Evolutionary conservation across 345 rosid species (phyloP).

Genomic region (Diplotaxis tenuifolia): DNA sequence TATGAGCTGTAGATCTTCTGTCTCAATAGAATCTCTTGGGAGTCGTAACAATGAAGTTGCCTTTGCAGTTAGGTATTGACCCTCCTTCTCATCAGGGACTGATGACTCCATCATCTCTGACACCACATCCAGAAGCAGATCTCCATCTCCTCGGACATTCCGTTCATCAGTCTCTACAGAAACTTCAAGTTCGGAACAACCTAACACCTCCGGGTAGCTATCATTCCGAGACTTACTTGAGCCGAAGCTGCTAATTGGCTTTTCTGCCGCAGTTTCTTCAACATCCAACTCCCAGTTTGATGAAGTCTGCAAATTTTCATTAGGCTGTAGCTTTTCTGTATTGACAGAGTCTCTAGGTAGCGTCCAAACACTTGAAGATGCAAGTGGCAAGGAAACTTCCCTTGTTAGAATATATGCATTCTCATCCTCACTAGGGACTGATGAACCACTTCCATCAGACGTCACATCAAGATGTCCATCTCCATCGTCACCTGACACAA

Average conservation of each 20-base stretch:
- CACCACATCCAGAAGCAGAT: conserved; percentile 34
- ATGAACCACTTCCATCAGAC: conserved; percentile 42
- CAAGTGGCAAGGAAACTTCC: conserved; percentile 38
- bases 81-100: conserved; percentile 37
- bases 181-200: conserved; percentile 24
- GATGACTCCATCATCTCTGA: conserved; percentile 38
- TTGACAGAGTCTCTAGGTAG: conserved; percentile 26
- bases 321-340: conserved; percentile 25
- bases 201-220: conserved; percentile 7
- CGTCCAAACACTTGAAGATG: conserved; percentile 7
- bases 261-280: conserved; percentile 14
- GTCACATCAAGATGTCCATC: conserved; percentile 37
- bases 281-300: conserved; percentile 7
- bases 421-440: conserved; percentile 43
- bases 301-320: conserved; percentile 24
- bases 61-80: conserved; percentile 15
- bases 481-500: conserved; percentile 38
- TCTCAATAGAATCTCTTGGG: conserved; percentile 29
- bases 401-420: conserved; percentile 27
- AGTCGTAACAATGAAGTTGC: conserved; percentile 35
- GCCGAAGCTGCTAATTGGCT: conserved; percentile 10
- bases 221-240: conserved; percentile 13
- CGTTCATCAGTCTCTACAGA: conserved; percentile 8
- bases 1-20: conserved; percentile 26
- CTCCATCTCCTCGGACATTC: conserved; percentile 26